Conservation (phyloP, 306 rosid species). For the Echinosophora koreensis region DNA sequence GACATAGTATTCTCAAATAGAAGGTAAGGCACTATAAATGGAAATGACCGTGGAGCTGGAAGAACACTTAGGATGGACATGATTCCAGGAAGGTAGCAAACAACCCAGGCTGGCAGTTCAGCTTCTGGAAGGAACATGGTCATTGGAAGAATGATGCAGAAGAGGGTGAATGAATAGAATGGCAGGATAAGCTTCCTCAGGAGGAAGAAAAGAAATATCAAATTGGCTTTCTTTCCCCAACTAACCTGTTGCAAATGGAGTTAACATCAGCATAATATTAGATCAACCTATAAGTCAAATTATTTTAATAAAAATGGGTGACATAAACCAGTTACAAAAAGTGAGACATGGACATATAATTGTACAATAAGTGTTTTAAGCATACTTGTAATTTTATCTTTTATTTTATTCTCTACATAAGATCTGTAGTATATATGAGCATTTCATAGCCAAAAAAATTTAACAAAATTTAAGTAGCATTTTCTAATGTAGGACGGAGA, state of each 20-base stretch:
- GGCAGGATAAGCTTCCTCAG: conserved; percentile 95
- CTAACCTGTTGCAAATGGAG: conserved; percentile 71
- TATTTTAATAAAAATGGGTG: conserved; percentile 27
- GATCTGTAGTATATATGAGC: conserved; percentile 5
- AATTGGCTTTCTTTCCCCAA: conserved; percentile 79
- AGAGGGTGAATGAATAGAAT: conserved; percentile 95
- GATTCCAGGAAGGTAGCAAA: conserved; percentile 93
- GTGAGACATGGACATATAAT: not conserved
- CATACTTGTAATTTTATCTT: not conserved
- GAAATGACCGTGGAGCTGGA: conserved; percentile 89
- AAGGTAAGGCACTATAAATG: conserved; percentile 93
- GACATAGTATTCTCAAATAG: conserved; percentile 99
- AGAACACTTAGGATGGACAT: conserved; percentile 89
- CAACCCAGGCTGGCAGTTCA: conserved; percentile 95
- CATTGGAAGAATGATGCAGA: conserved; percentile 97
- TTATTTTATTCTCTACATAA: not conserved
- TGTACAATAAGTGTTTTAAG: conserved; percentile 4
- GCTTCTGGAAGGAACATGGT: conserved; percentile 99
- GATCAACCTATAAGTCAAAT: conserved; percentile 43
- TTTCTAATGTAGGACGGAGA: conserved; percentile 16
- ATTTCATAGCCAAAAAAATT: conserved; percentile 9
- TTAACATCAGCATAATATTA: conserved; percentile 31
- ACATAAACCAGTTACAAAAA: conserved; percentile 19
- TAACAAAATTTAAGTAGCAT: conserved; percentile 23
- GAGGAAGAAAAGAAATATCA: conserved; percentile 95